Percentiles rank a stretch among this genome's conserved stretches.
Conservation (phyloP, 768 basidiomycete genomes). For the Cystobasidium tubakii region DNA sequence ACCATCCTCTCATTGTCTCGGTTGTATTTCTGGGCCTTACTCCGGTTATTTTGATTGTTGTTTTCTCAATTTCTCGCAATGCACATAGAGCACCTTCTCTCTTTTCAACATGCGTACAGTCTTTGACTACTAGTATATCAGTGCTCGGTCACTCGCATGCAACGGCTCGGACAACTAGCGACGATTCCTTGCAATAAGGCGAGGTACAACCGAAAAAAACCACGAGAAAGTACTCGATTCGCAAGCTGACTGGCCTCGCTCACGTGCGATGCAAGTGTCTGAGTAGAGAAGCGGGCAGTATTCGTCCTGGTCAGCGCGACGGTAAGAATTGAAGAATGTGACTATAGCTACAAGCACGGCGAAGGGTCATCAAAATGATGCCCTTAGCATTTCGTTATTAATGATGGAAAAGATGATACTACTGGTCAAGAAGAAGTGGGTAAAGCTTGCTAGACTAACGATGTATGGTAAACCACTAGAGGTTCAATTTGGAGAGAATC, state of each 20-base stretch:
- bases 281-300: not conserved
- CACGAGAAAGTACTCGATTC: no score
- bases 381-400: not conserved
- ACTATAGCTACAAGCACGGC: slow-evolving; percentile 8
- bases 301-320: not conserved
- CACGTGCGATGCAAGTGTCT: no score
- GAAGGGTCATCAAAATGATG: not conserved
- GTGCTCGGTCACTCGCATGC: no score
- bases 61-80: not conserved
- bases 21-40: not conserved
- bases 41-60: not conserved
- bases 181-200: no score
- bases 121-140: no score
- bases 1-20: not conserved
- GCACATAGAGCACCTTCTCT: slow-evolving; percentile 9
- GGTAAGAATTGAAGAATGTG: not conserved
- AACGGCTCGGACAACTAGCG: no score
- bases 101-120: not conserved
- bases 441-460: not conserved
- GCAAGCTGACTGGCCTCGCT: no score
- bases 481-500: slow-evolving; percentile 24
- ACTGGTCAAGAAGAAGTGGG: not conserved
- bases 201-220: no score
- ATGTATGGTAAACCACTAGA: not conserved
- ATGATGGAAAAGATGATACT: not conserved